A percentile compares a stretch with the other conserved stretches of the same genome.
Conservation (phyloP, 768 basidiomycete genomes). For the Collybia nuda region DNA sequence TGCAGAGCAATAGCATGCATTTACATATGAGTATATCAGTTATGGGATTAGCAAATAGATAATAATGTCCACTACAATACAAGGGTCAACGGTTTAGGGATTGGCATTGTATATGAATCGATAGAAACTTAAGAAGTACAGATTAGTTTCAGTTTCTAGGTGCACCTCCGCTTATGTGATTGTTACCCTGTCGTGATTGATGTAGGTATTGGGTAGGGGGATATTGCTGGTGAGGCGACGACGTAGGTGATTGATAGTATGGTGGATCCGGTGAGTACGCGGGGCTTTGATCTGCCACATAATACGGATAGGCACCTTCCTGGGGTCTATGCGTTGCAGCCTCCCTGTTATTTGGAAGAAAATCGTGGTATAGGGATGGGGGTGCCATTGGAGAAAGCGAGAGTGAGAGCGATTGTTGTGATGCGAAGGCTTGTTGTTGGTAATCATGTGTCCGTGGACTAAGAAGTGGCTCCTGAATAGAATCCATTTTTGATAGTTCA, state of each 20-base stretch:
- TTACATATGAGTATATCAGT: no score
- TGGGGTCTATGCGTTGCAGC: conserved; percentile 66
- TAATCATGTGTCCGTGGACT: conserved; percentile 31
- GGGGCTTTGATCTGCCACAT: conserved; percentile 23
- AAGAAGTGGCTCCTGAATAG: conserved; percentile 64
- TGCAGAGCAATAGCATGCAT: no score
- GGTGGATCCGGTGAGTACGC: conserved; percentile 26
- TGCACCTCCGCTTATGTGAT: conserved; percentile 40
- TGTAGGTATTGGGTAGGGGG: conserved; percentile 26
- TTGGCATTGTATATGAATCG: not conserved
- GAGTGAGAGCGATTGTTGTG: conserved; percentile 38
- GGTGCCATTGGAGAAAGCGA: conserved; percentile 26
- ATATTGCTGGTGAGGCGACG: conserved; percentile 18
- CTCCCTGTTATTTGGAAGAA: conserved; percentile 43
- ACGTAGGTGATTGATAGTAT: conserved; percentile 13
- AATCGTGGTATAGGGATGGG: conserved; percentile 38
- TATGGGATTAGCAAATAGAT: no score
- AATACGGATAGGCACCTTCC: conserved; percentile 35
- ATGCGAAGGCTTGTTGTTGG: conserved; percentile 30
- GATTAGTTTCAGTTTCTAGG: conserved; percentile 25
- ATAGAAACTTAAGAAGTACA: conserved; percentile 1
- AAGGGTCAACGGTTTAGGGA: not conserved
- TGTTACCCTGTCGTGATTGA: conserved; percentile 22
- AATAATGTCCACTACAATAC: no score
- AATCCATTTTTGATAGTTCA: conserved; percentile 59